Conservation (phyloP, 139 green algal genomes). For the Micractinium conductrix region DNA sequence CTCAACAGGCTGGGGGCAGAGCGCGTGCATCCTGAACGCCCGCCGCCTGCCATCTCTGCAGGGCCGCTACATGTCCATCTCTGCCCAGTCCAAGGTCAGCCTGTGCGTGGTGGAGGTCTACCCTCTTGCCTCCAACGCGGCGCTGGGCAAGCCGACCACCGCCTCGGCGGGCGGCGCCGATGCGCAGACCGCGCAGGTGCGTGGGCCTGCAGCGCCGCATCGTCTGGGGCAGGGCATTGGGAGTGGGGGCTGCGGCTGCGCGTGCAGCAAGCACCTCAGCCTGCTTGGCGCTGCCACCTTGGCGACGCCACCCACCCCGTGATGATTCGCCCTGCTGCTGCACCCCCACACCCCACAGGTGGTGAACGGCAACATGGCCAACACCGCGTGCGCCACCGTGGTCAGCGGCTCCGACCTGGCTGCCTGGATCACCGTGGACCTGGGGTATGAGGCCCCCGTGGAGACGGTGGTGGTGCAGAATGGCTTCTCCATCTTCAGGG, state of each 20-base stretch:
- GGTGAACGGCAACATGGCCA: constrained; percentile 28
- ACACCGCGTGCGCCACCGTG: constrained; percentile 4
- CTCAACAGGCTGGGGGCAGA: too few species aligned
- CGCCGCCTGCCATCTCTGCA: neutral
- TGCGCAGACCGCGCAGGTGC: neutral
- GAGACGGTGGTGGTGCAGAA: constrained; percentile 36
- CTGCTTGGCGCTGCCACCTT: too few species aligned
- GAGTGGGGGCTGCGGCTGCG: too few species aligned
- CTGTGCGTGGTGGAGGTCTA: constrained; percentile 40
- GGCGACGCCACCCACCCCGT: neutral
- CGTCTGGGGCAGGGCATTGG: too few species aligned
- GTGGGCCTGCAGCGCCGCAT: too few species aligned
- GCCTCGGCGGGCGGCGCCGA: constrained; percentile 5
- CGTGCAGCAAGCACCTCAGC: neutral
- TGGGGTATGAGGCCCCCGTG: constrained; percentile 33
- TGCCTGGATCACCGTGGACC: constrained; percentile 38
- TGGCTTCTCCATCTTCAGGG: constrained; percentile 20
- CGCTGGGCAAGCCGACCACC: constrained; percentile 33
- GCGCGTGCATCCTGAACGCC: neutral
- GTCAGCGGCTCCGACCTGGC: constrained; percentile 17
- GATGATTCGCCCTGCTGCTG: neutral
- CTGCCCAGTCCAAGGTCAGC: constrained; percentile 2
- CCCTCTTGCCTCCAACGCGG: constrained; percentile 20
- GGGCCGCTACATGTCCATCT: constrained; percentile 36
- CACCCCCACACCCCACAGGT: neutral